Evolutionary conservation across 2,329 filamentous ascomycete species (phyloP).

Genomic region (Herpomyces periplanetae): DNA sequence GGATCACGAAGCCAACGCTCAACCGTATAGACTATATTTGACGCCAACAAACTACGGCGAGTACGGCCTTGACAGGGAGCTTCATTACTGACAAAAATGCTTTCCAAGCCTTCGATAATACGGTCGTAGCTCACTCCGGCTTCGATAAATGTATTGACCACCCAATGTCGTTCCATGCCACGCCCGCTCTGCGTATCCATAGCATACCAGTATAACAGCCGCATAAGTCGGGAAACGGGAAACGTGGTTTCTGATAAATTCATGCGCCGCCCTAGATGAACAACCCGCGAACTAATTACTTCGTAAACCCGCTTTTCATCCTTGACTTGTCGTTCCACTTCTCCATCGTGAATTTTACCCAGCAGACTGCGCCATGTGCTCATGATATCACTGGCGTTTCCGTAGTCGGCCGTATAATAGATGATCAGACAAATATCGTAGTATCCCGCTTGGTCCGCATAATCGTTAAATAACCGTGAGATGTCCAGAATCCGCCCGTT

Average conservation of each 20-base stretch:
- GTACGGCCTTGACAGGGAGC: conserved; percentile 19
- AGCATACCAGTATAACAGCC: conserved; percentile 18
- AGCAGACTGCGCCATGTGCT: conserved; percentile 55
- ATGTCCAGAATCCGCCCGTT: conserved; percentile 40
- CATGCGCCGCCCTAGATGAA: conserved; percentile 15
- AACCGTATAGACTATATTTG: conserved; percentile 20
- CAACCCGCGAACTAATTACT: conserved; percentile 14
- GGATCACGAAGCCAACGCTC: conserved; percentile 19
- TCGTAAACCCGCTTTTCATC: conserved; percentile 11
- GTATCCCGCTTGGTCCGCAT: conserved; percentile 62
- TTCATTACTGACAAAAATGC: conserved; percentile 24
- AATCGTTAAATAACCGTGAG: conserved; percentile 48
- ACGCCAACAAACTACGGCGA: conserved; percentile 15
- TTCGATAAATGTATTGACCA: conserved; percentile 22
- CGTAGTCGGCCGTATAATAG: conserved; percentile 63
- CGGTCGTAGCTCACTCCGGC: conserved; percentile 19
- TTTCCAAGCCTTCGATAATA: conserved; percentile 19
- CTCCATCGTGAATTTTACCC: conserved; percentile 20
- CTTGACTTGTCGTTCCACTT: too few relatives aligned
- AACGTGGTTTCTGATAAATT: conserved; percentile 16
- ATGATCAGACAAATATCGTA: conserved; percentile 75
- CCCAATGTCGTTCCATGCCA: conserved; percentile 16
- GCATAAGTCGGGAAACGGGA: conserved; percentile 16
- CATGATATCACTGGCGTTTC: conserved; percentile 44
- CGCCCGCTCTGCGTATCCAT: conserved; percentile 17